Percentiles rank a stretch among this genome's conserved stretches.
These are phyloP conservation scores for Asclepias syriaca DNA, from an alignment of 257 asterid species.

Conservation along the genomic window DNA sequence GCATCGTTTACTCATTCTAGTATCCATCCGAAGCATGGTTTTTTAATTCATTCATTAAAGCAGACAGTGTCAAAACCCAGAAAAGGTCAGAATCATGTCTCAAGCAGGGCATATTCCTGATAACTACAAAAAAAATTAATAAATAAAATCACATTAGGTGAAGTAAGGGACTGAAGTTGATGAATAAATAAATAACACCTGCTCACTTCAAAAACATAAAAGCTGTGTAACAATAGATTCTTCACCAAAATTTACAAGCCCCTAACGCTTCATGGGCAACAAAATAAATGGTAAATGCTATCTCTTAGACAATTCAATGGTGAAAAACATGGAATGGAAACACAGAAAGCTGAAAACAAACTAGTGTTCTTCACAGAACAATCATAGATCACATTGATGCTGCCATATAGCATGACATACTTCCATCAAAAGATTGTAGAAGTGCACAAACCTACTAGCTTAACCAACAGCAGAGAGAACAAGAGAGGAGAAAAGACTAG, in stretches of 20 bases:
- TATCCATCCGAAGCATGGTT: background rate
- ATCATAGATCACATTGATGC: conserved; percentile 1
- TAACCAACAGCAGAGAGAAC: background rate
- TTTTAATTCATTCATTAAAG: background rate
- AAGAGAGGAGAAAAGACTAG: background rate
- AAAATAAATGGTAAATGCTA: background rate
- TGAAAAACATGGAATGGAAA: background rate
- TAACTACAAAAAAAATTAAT: background rate
- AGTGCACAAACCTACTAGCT: background rate
- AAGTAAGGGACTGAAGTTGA: background rate
- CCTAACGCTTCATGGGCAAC: background rate
- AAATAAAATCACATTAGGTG: background rate
- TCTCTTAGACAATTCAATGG: background rate
- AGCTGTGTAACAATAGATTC: background rate
- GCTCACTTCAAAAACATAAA: background rate
- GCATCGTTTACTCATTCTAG: background rate
- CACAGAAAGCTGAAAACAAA: background rate
- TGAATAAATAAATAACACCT: background rate
- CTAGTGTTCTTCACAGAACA: conserved; percentile 1
- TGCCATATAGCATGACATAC: background rate
- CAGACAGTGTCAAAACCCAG: background rate
- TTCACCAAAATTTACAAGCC: background rate
- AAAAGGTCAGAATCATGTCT: conserved; percentile 1
- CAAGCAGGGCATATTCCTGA: too few species aligned
- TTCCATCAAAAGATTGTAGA: conserved; percentile 1